Evolutionary conservation across 2,329 filamentous ascomycete species (phyloP), one percentile per base, ranked within the genome.

Genomic region (Penicillium sp.): DNA sequence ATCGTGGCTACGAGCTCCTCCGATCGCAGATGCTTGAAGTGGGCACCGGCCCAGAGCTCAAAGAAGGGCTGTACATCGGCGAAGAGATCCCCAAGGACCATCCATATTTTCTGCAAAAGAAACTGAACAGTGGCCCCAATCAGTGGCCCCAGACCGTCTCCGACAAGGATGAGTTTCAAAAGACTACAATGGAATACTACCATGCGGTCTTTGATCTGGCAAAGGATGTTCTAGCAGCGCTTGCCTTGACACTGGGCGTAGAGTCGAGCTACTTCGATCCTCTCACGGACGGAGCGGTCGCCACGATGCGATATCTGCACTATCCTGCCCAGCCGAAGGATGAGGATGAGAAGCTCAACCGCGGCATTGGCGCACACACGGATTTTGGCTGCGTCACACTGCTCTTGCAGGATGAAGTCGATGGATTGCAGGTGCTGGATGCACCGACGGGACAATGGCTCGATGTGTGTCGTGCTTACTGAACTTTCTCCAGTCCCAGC

Each of bases 41-140:
- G 21, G 68, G 67, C 18, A 67, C 66, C 15, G 54, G 61, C 3
- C 68, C 68, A 2, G 69, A 73, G 20, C 56, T 70, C 3, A 72
- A 72, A 44, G 69, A 71, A 43, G 69, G 68, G 1, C 63, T 65
- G 19, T 70, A 68, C 48, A 66, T 73, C 20, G 67, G 68, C 39
- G 62, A 67, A 30, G 68, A 72, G 33, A 65, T 71, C 16, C 48
- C 65, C 1, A 51, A 49, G 21, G 54, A 63, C 4, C 65, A 70
- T 36, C 64, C 62, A 1, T 65, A 69, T 49, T 65, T 62, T 34
- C 5, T 64, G 4, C 53, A 63, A 36, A 63, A 65, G 42, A 65
- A 64, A 31, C 52, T 69, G 18, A 67, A 67, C 43, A 60, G 56
- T 3, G 67, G 67, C 0, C 68, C 68, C 1, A 71, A 71, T 48